Conservation (phyloP, 768 basidiomycete genomes). For the Dentipellis fragilis region DNA sequence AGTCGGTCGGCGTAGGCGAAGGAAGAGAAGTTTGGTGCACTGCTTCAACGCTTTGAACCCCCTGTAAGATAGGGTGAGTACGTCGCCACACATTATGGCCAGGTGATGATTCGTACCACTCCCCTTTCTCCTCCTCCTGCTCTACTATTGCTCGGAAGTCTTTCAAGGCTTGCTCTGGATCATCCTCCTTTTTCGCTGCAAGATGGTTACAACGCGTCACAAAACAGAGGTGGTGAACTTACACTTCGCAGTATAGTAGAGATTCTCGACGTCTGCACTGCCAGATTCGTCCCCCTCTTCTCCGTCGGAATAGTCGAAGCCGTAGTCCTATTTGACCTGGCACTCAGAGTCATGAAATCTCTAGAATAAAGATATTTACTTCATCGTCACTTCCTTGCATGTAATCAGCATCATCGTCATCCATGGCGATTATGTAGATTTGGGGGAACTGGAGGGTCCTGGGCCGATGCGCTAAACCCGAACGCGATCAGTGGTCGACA, state of each 20-base stretch:
- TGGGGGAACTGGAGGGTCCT: neutral
- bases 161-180: conserved; percentile 82
- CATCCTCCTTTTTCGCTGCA: conserved; percentile 87
- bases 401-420: conserved; percentile 90
- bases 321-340: conserved; percentile 60
- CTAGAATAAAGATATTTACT: conserved; percentile 27
- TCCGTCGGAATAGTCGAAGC: conserved; percentile 91
- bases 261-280: conserved; percentile 89
- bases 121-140: conserved; percentile 85
- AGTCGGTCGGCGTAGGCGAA: conserved; percentile 64
- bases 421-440: conserved; percentile 44
- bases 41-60: conserved; percentile 99
- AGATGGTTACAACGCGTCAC: neutral
- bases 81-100: neutral
- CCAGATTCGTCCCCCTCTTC: conserved; percentile 74
- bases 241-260: conserved; percentile 99
- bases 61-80: conserved; percentile 35
- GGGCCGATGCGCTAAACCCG: no score
- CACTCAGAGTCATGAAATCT: neutral
- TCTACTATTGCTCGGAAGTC: conserved; percentile 86
- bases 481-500: no score
- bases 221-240: conserved; percentile 17
- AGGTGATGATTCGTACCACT: conserved; percentile 53
- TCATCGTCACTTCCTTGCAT: conserved; percentile 87
- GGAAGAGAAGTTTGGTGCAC: conserved; percentile 87